Base-by-base conservation (phyloP, 202 grass and related monocot species). In the Brachypodium distachyon region DNA sequence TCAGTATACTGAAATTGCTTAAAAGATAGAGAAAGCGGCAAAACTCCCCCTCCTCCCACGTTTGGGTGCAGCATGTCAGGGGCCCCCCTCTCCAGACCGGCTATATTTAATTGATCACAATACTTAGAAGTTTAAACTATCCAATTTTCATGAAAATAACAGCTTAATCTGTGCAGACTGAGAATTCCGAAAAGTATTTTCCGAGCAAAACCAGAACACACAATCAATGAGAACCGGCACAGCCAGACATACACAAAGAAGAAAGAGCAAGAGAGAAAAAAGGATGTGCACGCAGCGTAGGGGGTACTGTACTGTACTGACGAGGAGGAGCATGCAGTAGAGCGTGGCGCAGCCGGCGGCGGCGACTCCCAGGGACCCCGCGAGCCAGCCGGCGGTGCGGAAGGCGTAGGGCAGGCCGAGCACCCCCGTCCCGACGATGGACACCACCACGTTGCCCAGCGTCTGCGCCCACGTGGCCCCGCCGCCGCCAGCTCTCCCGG, bases 341-440 rank as follows among this genome's bases (percentile, higher is more conserved):
- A 86, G 90, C 54, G 84, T 90, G 61, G 79, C 72, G 67, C 42
- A 27, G 10, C 88, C 86, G 34, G 94, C 76, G 48, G 73, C 66
- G 49, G 82, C 79, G 56, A 94, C 86, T 5, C 91, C 94, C 29
- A 94, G 55, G 31, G 91, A 83, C 19, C 94, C 91, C 0, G 82
- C 82, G 71, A 94, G 11, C 94, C 91, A 97, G 6, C 91, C 94
- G 3, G 91, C 86, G 22, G 84, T 27, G 58, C 86, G 78, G 76
- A 97, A 97, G 55, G 94, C 86, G 79, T 94, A 97, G 47, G 94
- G 94, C 51, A 97, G 90, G 36, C 94, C 91, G 25, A 97, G 88
- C 71, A 97, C 88, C 6, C 94, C 94, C 5, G 94, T 97, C 21
- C 94, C 94, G 0, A 97, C 88, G 55, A 97, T 90, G 72, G 94